Percentiles rank a stretch among this genome's conserved stretches.
phyloP scores from a whole-genome alignment of 176 grass and related monocot species.

The Rhipidocladum racemiflorum region DNA sequence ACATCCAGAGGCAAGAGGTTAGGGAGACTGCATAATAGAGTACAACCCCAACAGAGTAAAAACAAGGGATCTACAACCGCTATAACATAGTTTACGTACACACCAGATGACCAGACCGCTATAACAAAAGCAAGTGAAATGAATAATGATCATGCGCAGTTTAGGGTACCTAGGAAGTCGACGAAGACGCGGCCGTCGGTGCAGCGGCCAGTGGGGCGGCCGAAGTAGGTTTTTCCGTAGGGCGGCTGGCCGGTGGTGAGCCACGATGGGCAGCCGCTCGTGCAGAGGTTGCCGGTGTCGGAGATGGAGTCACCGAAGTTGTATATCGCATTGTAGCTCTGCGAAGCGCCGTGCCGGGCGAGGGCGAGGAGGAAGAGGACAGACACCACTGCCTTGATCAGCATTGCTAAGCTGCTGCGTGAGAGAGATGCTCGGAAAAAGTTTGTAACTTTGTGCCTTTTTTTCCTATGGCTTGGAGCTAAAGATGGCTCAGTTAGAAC shows the following conservation, averaged over 20 bases:
- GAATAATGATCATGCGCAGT: neutral
- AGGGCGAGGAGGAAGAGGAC: constrained; percentile 11
- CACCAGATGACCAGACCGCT: no score
- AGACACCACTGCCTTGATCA: neutral
- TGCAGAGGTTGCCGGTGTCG: constrained; percentile 71
- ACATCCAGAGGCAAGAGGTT: no score
- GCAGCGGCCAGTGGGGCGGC: constrained; percentile 61
- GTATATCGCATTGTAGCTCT: constrained; percentile 61
- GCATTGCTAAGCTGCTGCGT: neutral
- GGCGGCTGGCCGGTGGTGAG: constrained; percentile 53
- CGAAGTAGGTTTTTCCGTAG: constrained; percentile 74
- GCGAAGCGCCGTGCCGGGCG: constrained; percentile 13
- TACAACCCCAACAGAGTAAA: no score
- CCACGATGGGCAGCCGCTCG: constrained; percentile 34
- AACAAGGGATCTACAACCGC: no score
- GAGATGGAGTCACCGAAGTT: constrained; percentile 83
- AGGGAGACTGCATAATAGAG: no score
- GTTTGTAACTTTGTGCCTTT: constrained; percentile 1
- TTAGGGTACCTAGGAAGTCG: constrained; percentile 56
- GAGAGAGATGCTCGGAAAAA: neutral
- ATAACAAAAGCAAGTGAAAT: no score
- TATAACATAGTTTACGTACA: no score
- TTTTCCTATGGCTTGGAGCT: neutral
- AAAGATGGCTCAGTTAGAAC: neutral
- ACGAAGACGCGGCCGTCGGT: constrained; percentile 64